Evolutionary conservation across 2,329 filamentous ascomycete genomes (phyloP), one percentile per base, ranked within the genome.

Genomic region (Cladosporium halotolerans): DNA sequence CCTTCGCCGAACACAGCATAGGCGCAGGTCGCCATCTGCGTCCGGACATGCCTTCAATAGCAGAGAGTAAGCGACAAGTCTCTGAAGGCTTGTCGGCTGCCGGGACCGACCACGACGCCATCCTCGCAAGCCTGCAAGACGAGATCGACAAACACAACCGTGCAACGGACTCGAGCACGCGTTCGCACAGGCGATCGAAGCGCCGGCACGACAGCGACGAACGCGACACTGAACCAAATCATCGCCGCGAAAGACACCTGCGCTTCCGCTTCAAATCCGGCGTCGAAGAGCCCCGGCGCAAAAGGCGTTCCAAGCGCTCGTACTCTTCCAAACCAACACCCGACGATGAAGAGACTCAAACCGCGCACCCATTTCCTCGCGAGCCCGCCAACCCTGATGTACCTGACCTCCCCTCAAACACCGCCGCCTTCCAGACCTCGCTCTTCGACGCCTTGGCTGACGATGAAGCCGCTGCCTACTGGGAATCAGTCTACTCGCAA

Each of bases 401-500:
- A 3, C 43, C 47, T 0, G 23, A 31, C 13, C 36, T 42, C 3
- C 9, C 34, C 6, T 47, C 51, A 16, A 53, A 53, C 0, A 84
- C 89, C 39, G 76, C 79, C 0, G 89, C 92, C 1, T 99, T 99
- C 69, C 85, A 89, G 31, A 89, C 95, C 69, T 96, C 90, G 0
- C 83, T 99, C 4, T 97, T 97, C 72, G 93, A 99, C 69, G 93
- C 93, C 32, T 85, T 99, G 71, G 92, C 90, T 36, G 93, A 99
- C 70, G 92, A 97, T 66, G 93, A 99, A 72, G 93, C 92, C 44
- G 93, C 93, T 2, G 81, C 84, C 7, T 99, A 93, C 73, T 99
- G 93, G 93, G 86, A 96, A 69, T 82, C 83, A 13, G 88, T 99
- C n/a, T 99, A 97, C 71, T 91, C 90, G 1, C 92, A 97, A 68